Evolutionary conservation across 2,329 filamentous ascomycete species (phyloP).

Genomic region (Aspergillus intermedius): DNA sequence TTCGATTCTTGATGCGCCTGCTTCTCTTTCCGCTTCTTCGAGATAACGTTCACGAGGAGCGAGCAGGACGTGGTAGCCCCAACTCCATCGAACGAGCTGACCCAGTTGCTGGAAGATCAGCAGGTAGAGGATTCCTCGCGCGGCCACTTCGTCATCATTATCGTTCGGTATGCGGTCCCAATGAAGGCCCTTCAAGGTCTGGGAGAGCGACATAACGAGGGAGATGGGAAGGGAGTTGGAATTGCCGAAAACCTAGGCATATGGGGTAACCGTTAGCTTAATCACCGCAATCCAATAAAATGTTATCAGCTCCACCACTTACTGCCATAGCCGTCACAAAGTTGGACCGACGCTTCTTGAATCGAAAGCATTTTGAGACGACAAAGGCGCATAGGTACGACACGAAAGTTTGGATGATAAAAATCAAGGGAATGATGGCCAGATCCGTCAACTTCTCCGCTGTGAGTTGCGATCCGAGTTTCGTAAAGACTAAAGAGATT

Average conservation of each 20-base stretch:
- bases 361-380: conserved; percentile 69
- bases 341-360: conserved; percentile 79
- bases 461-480: conserved; percentile 88
- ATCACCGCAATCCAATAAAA: neutral
- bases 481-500: conserved; percentile 70
- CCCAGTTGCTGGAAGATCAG: conserved; percentile 97
- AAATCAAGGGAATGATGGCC: conserved; percentile 91
- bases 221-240: conserved; percentile 97
- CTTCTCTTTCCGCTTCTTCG: conserved; percentile 36
- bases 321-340: conserved; percentile 95
- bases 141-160: conserved; percentile 90
- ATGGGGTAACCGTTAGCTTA: neutral
- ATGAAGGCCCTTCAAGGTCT: conserved; percentile 84
- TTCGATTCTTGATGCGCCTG: conserved; percentile 28
- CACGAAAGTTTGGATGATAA: conserved; percentile 76
- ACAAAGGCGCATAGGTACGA: conserved; percentile 71
- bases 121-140: conserved; percentile 88
- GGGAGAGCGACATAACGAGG: conserved; percentile 84
- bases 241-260: conserved; percentile 74
- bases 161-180: conserved; percentile 89
- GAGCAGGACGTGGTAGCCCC: conserved; percentile 93
- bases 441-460: conserved; percentile 85
- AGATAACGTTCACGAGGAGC: conserved; percentile 63
- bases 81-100: conserved; percentile 92
- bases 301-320: conserved; percentile 21